A percentile compares a stretch with the other conserved stretches of the same genome.
Conservation (phyloP, 2,329 filamentous ascomycete species). For the Pleomassaria siparia region DNA sequence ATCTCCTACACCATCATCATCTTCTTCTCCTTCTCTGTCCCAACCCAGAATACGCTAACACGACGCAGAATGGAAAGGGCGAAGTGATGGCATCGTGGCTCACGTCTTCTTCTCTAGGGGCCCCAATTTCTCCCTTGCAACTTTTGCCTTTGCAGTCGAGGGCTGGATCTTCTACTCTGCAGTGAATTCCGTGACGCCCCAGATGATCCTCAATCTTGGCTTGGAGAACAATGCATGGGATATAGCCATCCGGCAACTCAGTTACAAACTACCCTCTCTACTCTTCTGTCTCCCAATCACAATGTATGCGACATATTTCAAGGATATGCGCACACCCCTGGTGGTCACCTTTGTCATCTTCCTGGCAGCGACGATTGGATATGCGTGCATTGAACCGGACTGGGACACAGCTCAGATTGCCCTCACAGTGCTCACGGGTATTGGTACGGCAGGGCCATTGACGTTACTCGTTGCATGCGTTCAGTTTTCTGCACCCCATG, state of each 20-base stretch:
- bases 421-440: conserved; percentile 29
- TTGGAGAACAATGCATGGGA: conserved; percentile 34
- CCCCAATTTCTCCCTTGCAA: conserved; percentile 57
- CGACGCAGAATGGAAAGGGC: conserved; percentile 56
- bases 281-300: conserved; percentile 25
- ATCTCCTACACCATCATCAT: too few species aligned
- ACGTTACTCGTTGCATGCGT: conserved; percentile 35
- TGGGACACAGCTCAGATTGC: conserved; percentile 30
- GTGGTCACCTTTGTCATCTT: conserved; percentile 30
- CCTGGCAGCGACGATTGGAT: conserved; percentile 28
- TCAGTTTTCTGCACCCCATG: conserved; percentile 35
- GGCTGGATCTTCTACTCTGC: conserved; percentile 56
- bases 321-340: conserved; percentile 33
- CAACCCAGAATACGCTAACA: background rate
- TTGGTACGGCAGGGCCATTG: conserved; percentile 31
- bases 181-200: conserved; percentile 35
- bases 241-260: conserved; percentile 33
- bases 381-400: conserved; percentile 25
- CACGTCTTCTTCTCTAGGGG: conserved; percentile 58
- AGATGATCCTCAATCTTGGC: conserved; percentile 34
- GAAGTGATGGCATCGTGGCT: conserved; percentile 56
- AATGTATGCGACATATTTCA: conserved; percentile 29
- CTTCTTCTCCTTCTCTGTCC: background rate
- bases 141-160: conserved; percentile 60
- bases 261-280: conserved; percentile 28